Percentiles rank a stretch among this genome's conserved stretches.
phyloP scores from a whole-genome alignment of 495 filamentous ascomycete species.

The Penicillium ochrochloron region DNA sequence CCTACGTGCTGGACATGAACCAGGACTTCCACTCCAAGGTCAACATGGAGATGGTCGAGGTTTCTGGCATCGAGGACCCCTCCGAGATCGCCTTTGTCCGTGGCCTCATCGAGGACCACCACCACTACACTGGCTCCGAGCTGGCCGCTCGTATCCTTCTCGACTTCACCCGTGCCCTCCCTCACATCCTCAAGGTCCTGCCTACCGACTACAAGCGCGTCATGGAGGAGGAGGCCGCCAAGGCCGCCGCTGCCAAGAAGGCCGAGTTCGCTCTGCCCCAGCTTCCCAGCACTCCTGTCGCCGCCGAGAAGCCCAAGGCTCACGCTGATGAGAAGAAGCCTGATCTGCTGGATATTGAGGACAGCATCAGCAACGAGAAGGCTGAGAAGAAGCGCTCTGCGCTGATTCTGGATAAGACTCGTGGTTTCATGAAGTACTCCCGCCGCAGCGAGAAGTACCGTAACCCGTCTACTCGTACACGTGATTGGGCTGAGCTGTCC shows the following conservation, averaged over 20 bases:
- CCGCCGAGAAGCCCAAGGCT: constrained; percentile 62
- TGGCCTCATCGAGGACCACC: constrained; percentile 95
- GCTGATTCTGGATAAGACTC: constrained; percentile 95
- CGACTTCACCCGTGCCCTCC: constrained; percentile 95
- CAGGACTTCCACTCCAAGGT: constrained; percentile 93
- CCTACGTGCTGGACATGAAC: constrained; percentile 92
- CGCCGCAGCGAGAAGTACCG: constrained; percentile 96
- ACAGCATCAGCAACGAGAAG: constrained; percentile 83
- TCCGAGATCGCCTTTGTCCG: constrained; percentile 92
- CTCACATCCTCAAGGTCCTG: constrained; percentile 91
- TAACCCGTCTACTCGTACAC: constrained; percentile 79
- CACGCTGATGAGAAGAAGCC: constrained; percentile 69
- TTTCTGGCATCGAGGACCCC: constrained; percentile 84
- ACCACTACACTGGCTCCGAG: constrained; percentile 98
- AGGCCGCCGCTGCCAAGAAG: constrained; percentile 82
- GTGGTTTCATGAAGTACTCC: constrained; percentile 98
- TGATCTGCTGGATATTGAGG: constrained; percentile 92
- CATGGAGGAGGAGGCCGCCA: constrained; percentile 81
- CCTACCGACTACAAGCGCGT: constrained; percentile 98
- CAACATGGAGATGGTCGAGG: constrained; percentile 98
- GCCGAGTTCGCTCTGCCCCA: constrained; percentile 83
- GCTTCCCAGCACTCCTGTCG: constrained; percentile 62
- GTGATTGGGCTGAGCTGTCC: constrained; percentile 95
- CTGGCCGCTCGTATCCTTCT: constrained; percentile 92
- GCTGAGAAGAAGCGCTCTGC: constrained; percentile 93